These are phyloP conservation scores for Diutina neorugosa DNA, from an alignment of 1,139 yeast species.

Conservation along the genomic window DNA sequence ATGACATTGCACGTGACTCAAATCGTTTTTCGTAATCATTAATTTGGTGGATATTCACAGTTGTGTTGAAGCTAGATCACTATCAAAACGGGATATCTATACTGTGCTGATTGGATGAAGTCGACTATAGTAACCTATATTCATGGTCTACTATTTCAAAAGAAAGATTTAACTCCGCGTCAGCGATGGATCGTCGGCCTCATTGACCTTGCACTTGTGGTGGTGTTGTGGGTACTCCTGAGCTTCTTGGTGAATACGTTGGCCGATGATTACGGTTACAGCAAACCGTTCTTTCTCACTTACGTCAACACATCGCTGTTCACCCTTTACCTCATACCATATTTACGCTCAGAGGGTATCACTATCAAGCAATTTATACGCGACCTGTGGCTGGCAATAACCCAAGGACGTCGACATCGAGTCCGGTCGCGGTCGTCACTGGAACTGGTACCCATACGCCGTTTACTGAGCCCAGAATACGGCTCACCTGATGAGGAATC, in stretches of 20 bases:
- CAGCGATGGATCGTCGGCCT: conserved; percentile 71
- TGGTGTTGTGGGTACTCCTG: conserved; percentile 78
- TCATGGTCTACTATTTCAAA: conserved; percentile 8
- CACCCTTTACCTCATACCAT: conserved; percentile 63
- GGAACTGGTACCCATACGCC: not conserved
- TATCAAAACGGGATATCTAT: not conserved
- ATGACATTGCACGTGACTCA: not conserved
- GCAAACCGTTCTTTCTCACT: conserved; percentile 91
- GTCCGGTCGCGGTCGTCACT: not conserved
- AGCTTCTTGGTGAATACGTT: conserved; percentile 68
- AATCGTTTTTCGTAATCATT: not conserved
- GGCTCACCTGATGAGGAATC: conserved; percentile 13
- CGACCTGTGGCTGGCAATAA: not conserved
- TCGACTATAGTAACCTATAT: conserved; percentile 1
- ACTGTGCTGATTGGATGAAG: not conserved
- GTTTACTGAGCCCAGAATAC: conserved; percentile 8
- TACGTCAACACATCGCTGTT: conserved; percentile 84
- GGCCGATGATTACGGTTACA: conserved; percentile 55
- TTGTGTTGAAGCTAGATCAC: not conserved
- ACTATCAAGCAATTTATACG: conserved; percentile 14
- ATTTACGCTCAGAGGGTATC: conserved; percentile 17
- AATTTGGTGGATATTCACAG: not conserved
- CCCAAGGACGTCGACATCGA: not conserved
- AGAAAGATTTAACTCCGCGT: conserved; percentile 12
- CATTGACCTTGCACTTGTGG: conserved; percentile 58